Evolutionary conservation across 2,329 filamentous ascomycete genomes (phyloP), one percentile per base, ranked within the genome.

Genomic region (Ceratocystiopsis sp.): DNA sequence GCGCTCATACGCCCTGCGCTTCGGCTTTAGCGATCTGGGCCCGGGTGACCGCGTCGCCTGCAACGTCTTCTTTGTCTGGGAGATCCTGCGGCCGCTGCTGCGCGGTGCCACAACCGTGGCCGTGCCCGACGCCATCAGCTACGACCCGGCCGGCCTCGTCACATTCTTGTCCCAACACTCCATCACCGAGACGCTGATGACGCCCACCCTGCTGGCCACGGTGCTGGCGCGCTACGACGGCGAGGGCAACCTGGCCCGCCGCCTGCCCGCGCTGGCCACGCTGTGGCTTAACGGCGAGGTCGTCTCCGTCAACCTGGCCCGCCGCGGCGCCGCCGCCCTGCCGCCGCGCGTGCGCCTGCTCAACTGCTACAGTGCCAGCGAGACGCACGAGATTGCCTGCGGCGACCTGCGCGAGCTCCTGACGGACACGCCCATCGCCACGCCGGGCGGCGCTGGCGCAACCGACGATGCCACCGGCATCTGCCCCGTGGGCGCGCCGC

Each of bases 41-140:
- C 78, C 77, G 0, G 81, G 81, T 15, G 83, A 86, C 51, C 73
- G 83, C 8, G 81, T 87, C 12, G 83, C 83, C n/a, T 87, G 82
- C 62, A 89, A 87, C 64, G 83, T 87, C 46, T 89, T 87, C 59
- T 89, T 89, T 55, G 69, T 87, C 39, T 89, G 83, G 83, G 83
- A 89, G 57, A 86, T 87, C 45, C 59, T 89, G 43, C 78, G 83
- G 6, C 83, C 83, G 10, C 64, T 89, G 38, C 57, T 89, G 43
- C 72, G 82, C 43, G 83, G 83, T 51, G 83, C 81, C 3, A 84
- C 83, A 0, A 79, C 84, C 5, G 71, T 86, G 18, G 73, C 78
- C 4, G 75, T 87, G 15, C 80, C 82, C 1, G 83, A 89, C 51
- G 75, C 82, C 51, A 71, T 69, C 34, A 86, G 81, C 60, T 87